These are phyloP conservation scores for Pleurotus ostreatus DNA, from an alignment of 768 basidiomycete genomes.

Conservation along the genomic window DNA sequence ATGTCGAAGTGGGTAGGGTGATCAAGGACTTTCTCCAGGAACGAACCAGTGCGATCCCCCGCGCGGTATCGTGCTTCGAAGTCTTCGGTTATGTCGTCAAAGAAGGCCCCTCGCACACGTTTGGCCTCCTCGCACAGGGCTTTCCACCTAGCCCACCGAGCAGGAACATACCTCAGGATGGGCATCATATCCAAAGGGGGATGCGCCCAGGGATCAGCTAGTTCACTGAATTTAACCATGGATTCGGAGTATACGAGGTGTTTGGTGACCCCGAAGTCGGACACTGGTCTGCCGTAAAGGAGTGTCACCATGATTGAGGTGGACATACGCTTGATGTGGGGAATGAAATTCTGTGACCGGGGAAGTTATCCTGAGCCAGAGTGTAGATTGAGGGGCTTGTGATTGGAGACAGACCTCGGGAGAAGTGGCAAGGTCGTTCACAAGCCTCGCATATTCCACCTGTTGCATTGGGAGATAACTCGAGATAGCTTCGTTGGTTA, in stretches of 20 bases:
- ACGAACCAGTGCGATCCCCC: slow-evolving; percentile 24
- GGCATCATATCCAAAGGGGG: slow-evolving; percentile 33
- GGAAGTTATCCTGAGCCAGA: neutral
- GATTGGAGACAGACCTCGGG: slow-evolving; percentile 10
- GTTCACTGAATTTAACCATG: slow-evolving; percentile 15
- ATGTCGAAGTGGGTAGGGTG: slow-evolving; percentile 19
- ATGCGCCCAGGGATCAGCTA: slow-evolving; percentile 13
- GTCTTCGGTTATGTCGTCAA: slow-evolving; percentile 23
- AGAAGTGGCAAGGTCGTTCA: slow-evolving; percentile 10
- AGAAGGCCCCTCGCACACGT: slow-evolving; percentile 23
- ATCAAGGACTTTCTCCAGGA: slow-evolving; percentile 25
- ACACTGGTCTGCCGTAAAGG: slow-evolving; percentile 25
- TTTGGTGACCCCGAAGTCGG: slow-evolving; percentile 22
- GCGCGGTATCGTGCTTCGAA: slow-evolving; percentile 19
- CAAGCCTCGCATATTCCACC: slow-evolving; percentile 19
- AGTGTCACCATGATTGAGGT: slow-evolving; percentile 20
- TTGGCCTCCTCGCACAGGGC: slow-evolving; percentile 15
- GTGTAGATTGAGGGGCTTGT: slow-evolving; percentile 9
- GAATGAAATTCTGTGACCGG: neutral
- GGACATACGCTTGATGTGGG: no score
- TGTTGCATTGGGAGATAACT: slow-evolving; percentile 13
- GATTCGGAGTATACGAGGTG: slow-evolving; percentile 21
- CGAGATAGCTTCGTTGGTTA: slow-evolving; percentile 14
- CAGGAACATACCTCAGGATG: slow-evolving; percentile 26
- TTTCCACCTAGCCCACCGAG: slow-evolving; percentile 32